Percentiles rank a stretch among this genome's conserved stretches.
These are phyloP conservation scores for Talaromyces sp. DNA, from an alignment of 2,329 filamentous ascomycete species.

Conservation along the genomic window DNA sequence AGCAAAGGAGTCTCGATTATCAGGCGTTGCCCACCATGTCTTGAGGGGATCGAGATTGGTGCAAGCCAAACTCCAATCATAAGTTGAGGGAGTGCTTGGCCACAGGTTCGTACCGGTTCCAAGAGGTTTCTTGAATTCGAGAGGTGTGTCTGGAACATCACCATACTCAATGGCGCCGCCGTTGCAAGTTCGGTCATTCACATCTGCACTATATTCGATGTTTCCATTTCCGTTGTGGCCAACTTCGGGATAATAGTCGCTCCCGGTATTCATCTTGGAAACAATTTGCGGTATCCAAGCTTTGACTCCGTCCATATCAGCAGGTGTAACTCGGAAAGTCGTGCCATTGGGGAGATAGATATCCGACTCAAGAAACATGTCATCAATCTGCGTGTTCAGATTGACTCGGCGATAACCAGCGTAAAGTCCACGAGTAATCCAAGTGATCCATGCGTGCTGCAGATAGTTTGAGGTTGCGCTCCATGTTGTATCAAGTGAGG, in stretches of 20 bases:
- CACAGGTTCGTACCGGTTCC: slow-evolving; percentile 48
- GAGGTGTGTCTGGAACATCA: slow-evolving; percentile 40
- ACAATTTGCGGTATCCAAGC: slow-evolving; percentile 38
- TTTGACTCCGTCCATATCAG: slow-evolving; percentile 44
- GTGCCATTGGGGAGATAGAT: slow-evolving; percentile 46
- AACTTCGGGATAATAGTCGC: slow-evolving; percentile 49
- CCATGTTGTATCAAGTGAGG: slow-evolving; percentile 49
- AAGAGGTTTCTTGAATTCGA: slow-evolving; percentile 47
- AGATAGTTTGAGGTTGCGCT: slow-evolving; percentile 52
- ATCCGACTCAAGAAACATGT: slow-evolving; percentile 53
- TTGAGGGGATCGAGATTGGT: slow-evolving; percentile 46
- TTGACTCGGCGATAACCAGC: slow-evolving; percentile 53
- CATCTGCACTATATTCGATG: slow-evolving; percentile 27
- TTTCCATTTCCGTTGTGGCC: slow-evolving; percentile 54
- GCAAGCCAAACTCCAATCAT: slow-evolving; percentile 48
- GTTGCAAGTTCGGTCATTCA: slow-evolving; percentile 18
- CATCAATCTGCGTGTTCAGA: slow-evolving; percentile 56
- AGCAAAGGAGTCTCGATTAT: slow-evolving; percentile 50
- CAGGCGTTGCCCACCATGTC: slow-evolving; percentile 48
- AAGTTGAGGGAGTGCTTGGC: slow-evolving; percentile 41
- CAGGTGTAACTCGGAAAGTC: slow-evolving; percentile 45
- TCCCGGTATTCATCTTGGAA: slow-evolving; percentile 47
- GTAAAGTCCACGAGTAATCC: slow-evolving; percentile 55
- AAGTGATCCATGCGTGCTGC: slow-evolving; percentile 59
- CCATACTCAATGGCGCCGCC: slow-evolving; percentile 42